Conservation (phyloP, 176 grass and related monocot genomes). For the Eragrostis curvula region DNA sequence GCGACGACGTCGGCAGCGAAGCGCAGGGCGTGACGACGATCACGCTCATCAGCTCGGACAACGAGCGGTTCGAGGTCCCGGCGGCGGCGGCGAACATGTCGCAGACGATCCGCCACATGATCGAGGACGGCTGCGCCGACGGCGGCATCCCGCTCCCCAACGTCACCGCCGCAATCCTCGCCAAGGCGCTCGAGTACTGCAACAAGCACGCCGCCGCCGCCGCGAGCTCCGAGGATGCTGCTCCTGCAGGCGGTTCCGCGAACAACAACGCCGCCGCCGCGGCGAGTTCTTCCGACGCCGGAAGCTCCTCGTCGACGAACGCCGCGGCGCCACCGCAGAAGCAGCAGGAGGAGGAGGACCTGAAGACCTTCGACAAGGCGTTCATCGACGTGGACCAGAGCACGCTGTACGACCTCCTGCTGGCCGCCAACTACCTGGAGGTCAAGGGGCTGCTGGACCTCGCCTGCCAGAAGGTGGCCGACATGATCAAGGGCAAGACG, state of each 20-base stretch:
- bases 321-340: no score
- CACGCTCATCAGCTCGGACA: slow-evolving; percentile 15
- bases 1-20: background rate
- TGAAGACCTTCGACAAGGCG: slow-evolving; percentile 27
- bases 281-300: no score
- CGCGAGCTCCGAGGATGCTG: background rate
- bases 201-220: slow-evolving; percentile 32
- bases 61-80: background rate
- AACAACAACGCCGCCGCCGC: background rate
- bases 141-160: slow-evolving; percentile 30
- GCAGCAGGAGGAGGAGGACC: background rate
- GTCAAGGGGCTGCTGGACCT: slow-evolving; percentile 18
- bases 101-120: background rate
- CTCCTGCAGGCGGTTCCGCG: background rate
- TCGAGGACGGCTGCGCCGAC: slow-evolving; percentile 26
- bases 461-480: background rate
- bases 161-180: slow-evolving; percentile 24
- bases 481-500: slow-evolving; percentile 13
- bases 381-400: slow-evolving; percentile 38
- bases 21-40: background rate
- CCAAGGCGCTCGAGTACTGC: slow-evolving; percentile 58
- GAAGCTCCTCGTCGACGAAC: no score
- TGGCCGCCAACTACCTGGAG: slow-evolving; percentile 15
- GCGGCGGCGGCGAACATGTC: background rate
- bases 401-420: slow-evolving; percentile 19